phyloP scores from a whole-genome alignment of 805 yeast species.

The Yamadazyma phyllophila region DNA sequence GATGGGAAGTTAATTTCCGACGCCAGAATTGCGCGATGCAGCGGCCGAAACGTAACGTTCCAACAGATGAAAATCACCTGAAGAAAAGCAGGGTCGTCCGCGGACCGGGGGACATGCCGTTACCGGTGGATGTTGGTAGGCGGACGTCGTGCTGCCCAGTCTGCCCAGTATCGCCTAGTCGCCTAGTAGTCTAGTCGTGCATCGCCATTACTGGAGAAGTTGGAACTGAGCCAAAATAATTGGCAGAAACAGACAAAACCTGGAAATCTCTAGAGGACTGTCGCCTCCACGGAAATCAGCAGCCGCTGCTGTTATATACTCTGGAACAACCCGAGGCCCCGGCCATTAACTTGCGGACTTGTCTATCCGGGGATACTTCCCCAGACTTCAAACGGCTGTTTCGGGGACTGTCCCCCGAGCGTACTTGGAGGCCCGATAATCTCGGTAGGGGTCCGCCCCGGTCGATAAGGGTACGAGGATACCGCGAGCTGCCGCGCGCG shows the following conservation, averaged over 20 bases:
- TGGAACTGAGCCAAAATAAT: no score
- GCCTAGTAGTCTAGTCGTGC: no score
- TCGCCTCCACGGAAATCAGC: neutral
- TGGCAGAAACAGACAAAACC: no score
- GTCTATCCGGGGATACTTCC: neutral
- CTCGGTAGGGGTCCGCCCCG: neutral
- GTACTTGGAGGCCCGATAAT: neutral
- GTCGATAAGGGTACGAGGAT: no score
- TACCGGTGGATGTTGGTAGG: neutral
- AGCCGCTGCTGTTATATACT: neutral
- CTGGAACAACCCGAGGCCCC: neutral
- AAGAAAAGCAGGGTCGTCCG: neutral
- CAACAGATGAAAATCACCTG: neutral
- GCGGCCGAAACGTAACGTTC: neutral
- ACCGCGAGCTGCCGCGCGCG: no score
- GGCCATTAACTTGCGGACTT: neutral
- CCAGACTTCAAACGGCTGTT: neutral
- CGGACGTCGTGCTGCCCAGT: no score
- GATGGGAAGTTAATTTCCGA: conserved; percentile 2
- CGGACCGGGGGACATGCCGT: neutral
- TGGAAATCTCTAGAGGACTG: no score
- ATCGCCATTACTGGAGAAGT: no score
- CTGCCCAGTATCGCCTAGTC: no score
- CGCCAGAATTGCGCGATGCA: neutral
- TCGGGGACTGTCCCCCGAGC: neutral